Conservation (phyloP, 805 yeast species). For the Candida peoriensis region DNA sequence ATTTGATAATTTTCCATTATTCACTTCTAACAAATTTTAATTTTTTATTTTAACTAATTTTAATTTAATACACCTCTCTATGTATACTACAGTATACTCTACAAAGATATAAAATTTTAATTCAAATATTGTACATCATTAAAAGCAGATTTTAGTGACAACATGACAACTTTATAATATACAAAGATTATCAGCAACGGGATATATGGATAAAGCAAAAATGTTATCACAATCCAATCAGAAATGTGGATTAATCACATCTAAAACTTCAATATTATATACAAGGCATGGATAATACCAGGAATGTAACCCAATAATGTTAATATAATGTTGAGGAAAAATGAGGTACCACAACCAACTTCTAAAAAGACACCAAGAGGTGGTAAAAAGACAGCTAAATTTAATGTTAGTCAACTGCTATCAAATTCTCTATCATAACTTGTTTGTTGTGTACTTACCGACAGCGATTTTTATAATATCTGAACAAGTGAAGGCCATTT, state of each 20-base stretch:
- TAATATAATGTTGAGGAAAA: constrained; percentile 46
- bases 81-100: no score
- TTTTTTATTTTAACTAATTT: neutral
- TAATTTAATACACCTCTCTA: no score
- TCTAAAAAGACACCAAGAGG: constrained; percentile 56
- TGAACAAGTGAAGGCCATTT: constrained; percentile 43
- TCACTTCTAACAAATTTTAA: neutral
- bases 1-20: neutral
- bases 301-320: constrained; percentile 71
- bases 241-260: no score
- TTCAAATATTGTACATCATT: no score
- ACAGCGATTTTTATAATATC: constrained; percentile 42
- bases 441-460: constrained; percentile 17
- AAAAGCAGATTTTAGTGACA: no score
- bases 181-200: no score
- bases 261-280: no score
- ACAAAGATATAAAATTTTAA: no score
- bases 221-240: no score
- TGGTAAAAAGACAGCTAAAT: constrained; percentile 43
- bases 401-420: neutral
- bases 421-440: neutral
- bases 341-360: constrained; percentile 37
- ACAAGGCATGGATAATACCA: constrained; percentile 59
- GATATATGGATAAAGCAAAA: no score
- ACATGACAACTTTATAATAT: no score